A percentile compares a stretch with the other conserved stretches of the same genome.
These are phyloP conservation scores for Bjerkandera adusta DNA, from an alignment of 1,284 basidiomycete species.

Conservation along the genomic window DNA sequence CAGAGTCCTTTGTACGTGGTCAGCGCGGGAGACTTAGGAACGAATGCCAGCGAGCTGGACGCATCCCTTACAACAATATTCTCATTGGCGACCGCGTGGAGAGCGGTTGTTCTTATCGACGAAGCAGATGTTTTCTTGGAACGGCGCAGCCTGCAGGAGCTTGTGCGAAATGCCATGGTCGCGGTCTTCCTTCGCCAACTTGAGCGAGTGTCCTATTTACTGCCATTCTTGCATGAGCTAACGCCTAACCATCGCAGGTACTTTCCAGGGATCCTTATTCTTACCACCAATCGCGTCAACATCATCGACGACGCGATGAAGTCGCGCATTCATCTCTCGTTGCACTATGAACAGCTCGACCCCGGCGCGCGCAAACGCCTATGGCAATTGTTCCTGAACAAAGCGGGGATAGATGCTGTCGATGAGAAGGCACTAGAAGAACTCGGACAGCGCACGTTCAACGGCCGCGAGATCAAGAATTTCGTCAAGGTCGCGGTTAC, in stretches of 20 bases:
- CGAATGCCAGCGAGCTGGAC: slow-evolving; percentile 26
- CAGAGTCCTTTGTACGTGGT: slow-evolving; percentile 33
- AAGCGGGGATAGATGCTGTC: no score
- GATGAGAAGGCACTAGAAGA: no score
- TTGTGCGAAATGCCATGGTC: slow-evolving; percentile 34
- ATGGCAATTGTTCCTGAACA: slow-evolving; percentile 26
- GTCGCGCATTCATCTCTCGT: slow-evolving; percentile 30
- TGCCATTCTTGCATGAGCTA: no score
- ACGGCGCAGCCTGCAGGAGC: slow-evolving; percentile 22
- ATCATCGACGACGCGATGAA: slow-evolving; percentile 35
- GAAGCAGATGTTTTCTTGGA: slow-evolving; percentile 38
- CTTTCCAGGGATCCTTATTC: slow-evolving; percentile 35
- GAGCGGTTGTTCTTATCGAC: slow-evolving; percentile 35
- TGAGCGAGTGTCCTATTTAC: no score
- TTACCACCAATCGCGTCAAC: slow-evolving; percentile 35
- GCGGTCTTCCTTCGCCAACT: slow-evolving; percentile 34
- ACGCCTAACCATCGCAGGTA: no score
- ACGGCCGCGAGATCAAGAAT: no score
- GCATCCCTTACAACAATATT: slow-evolving; percentile 23
- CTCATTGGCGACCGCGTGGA: slow-evolving; percentile 32
- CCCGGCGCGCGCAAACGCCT: slow-evolving; percentile 21
- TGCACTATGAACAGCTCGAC: slow-evolving; percentile 29
- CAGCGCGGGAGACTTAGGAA: slow-evolving; percentile 34
- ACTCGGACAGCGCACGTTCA: no score
- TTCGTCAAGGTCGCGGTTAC: no score